These are phyloP conservation scores for Stagonosporopsis vannaccii DNA, from an alignment of 2,329 filamentous ascomycete genomes.

Conservation along the genomic window DNA sequence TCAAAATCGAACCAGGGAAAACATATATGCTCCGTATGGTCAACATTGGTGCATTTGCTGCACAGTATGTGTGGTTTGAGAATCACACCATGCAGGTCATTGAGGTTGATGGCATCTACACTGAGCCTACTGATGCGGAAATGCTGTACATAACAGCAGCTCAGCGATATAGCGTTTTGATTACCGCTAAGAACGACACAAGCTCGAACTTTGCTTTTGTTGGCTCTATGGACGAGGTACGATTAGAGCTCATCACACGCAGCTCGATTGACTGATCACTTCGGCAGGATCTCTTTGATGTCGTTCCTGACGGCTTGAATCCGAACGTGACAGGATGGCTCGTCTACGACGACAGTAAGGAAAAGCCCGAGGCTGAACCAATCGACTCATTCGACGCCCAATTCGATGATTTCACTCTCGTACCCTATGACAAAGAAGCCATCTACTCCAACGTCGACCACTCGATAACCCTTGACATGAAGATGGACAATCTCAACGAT, in stretches of 20 bases:
- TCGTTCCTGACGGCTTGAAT: constrained; percentile 71
- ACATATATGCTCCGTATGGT: constrained; percentile 72
- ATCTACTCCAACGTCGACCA: constrained; percentile 69
- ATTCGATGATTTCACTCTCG: constrained; percentile 76
- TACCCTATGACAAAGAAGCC: constrained; percentile 71
- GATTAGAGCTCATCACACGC: neutral
- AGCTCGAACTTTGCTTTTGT: constrained; percentile 67
- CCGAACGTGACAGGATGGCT: constrained; percentile 66
- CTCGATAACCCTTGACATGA: constrained; percentile 64
- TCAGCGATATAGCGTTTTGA: constrained; percentile 72
- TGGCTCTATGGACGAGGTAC: constrained; percentile 56
- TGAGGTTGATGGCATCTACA: constrained; percentile 74
- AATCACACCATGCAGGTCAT: constrained; percentile 70
- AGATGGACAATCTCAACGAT: constrained; percentile 72
- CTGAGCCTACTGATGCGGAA: constrained; percentile 65
- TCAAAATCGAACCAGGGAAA: constrained; percentile 59
- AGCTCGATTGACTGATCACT: neutral
- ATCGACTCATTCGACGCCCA: constrained; percentile 67
- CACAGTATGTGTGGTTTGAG: constrained; percentile 75
- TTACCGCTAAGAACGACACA: constrained; percentile 66
- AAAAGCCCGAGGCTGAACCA: constrained; percentile 58
- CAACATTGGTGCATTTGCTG: constrained; percentile 73
- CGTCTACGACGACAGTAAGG: constrained; percentile 60
- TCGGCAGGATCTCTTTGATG: constrained; percentile 65
- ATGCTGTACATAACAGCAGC: constrained; percentile 72